These are phyloP conservation scores for Pisolithus orientalis DNA, from an alignment of 768 basidiomycete species.

Conservation along the genomic window DNA sequence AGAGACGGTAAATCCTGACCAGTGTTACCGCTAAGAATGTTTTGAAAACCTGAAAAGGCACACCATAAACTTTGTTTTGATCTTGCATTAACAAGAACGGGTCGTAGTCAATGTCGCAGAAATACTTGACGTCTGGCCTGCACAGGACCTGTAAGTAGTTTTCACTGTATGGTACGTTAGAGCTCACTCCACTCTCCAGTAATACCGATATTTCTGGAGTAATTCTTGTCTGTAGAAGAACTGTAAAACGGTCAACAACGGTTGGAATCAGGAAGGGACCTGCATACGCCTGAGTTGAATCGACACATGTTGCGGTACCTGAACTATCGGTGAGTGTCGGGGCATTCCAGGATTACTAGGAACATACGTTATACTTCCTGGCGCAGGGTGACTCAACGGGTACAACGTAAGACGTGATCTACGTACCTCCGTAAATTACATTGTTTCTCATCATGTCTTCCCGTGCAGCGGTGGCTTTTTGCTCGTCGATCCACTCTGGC, in stretches of 20 bases:
- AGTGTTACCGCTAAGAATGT: not conserved
- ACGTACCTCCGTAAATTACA: slow-evolving; percentile 61
- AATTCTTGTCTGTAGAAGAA: slow-evolving; percentile 83
- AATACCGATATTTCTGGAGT: slow-evolving; percentile 71
- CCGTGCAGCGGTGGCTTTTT: slow-evolving; percentile 48
- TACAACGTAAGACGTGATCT: not conserved
- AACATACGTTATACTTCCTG: slow-evolving; percentile 69
- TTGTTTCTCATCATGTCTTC: slow-evolving; percentile 56
- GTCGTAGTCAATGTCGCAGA: slow-evolving; percentile 74
- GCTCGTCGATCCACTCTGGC: slow-evolving; percentile 74
- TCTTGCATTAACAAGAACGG: slow-evolving; percentile 80
- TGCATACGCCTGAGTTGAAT: slow-evolving; percentile 80
- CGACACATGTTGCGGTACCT: slow-evolving; percentile 95
- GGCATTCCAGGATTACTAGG: not conserved
- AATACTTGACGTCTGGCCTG: slow-evolving; percentile 74
- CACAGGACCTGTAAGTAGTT: slow-evolving; percentile 5
- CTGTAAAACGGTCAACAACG: slow-evolving; percentile 27
- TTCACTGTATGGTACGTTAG: not conserved
- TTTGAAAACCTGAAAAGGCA: slow-evolving; percentile 19
- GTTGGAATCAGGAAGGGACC: not conserved
- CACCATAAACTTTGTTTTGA: slow-evolving; percentile 79
- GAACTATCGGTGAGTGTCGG: slow-evolving; percentile 3
- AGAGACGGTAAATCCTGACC: slow-evolving; percentile 69
- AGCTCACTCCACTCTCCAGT: slow-evolving; percentile 84
- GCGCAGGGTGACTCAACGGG: not conserved